Percentiles rank a stretch among this genome's conserved stretches.
phyloP scores from a whole-genome alignment of 2,329 filamentous ascomycete species.

The Arthrobotrys megalospora region DNA sequence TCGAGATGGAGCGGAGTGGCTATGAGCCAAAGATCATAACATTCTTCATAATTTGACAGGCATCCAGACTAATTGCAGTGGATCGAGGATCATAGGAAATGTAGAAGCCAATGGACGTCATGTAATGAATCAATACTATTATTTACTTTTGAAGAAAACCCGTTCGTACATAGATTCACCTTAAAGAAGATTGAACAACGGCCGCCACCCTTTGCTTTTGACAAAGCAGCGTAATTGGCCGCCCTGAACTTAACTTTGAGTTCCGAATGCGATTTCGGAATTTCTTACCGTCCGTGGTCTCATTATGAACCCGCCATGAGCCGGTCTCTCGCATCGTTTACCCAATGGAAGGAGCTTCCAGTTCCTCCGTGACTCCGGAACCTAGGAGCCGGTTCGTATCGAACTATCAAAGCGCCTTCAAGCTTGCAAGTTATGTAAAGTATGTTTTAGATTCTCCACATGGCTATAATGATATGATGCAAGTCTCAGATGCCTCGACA shows the following conservation, averaged over 20 bases:
- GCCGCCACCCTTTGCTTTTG: too few species aligned
- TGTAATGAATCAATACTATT: too few species aligned
- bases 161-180: too few species aligned
- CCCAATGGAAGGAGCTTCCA: slow-evolving; percentile 22
- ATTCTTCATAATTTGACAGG: too few species aligned
- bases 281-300: background rate
- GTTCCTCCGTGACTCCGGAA: slow-evolving; percentile 1
- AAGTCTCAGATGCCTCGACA: slow-evolving; percentile 14
- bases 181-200: too few species aligned
- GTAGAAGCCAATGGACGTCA: too few species aligned
- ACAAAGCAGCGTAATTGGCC: background rate
- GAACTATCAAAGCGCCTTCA: slow-evolving; percentile 1
- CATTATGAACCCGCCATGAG: background rate
- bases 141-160: too few species aligned
- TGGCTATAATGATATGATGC: background rate
- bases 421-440: background rate
- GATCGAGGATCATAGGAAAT: too few species aligned
- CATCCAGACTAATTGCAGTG: too few species aligned
- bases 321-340: slow-evolving; percentile 13
- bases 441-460: slow-evolving; percentile 24
- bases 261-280: slow-evolving; percentile 17
- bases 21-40: too few species aligned
- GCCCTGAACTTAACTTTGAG: background rate
- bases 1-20: too few species aligned
- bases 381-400: slow-evolving; percentile 6